Conservation (phyloP, 192 early-diverging fungal genomes). For the Dispira simplex region DNA sequence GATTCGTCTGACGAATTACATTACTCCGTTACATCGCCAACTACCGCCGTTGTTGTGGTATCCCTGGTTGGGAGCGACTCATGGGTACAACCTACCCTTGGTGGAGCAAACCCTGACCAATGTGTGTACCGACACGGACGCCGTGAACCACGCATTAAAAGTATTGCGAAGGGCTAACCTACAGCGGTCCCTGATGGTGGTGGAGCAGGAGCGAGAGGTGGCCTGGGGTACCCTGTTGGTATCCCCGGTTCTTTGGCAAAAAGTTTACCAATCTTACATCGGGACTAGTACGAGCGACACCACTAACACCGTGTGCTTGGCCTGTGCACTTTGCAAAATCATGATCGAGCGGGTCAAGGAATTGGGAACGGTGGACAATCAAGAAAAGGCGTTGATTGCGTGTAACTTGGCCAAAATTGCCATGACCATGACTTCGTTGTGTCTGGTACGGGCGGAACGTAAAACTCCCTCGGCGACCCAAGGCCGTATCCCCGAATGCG, state of each 20-base stretch:
- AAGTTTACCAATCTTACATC: background rate
- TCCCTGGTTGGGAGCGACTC: background rate
- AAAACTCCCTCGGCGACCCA: background rate
- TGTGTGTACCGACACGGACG: background rate
- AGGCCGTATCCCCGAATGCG: background rate
- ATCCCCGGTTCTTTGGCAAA: background rate
- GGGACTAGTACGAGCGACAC: background rate
- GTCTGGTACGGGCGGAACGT: background rate
- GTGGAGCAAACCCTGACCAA: background rate
- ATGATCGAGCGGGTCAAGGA: background rate
- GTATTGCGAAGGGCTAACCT: background rate
- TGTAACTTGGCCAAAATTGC: background rate
- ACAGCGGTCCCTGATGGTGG: background rate
- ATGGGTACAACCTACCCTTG: background rate
- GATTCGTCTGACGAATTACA: background rate
- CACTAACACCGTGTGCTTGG: background rate
- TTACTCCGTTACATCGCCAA: background rate
- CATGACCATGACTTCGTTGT: slow-evolving; percentile 3
- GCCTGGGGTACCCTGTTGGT: slow-evolving; percentile 5
- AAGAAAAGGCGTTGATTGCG: background rate
- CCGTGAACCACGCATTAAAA: background rate
- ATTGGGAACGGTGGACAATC: background rate
- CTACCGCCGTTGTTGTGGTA: background rate
- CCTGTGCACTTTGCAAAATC: background rate
- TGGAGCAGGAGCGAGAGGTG: slow-evolving; percentile 4